Conservation (phyloP, 164 flowering plant species). For the Piper betle region DNA sequence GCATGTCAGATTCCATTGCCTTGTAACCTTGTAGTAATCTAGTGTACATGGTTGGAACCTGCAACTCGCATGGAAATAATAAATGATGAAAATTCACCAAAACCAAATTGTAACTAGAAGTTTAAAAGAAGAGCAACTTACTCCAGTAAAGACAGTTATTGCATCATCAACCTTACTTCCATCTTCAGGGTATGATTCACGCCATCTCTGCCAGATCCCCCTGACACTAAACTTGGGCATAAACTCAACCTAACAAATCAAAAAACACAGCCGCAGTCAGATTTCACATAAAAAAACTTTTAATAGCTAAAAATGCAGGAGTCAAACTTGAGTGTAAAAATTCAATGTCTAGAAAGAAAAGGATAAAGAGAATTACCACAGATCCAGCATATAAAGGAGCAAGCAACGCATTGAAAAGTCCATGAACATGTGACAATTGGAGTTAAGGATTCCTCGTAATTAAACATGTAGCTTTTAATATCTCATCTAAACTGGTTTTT, state of each 20-base stretch:
- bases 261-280: not conserved
- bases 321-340: not conserved
- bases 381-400: conserved; percentile 96
- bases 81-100: not conserved
- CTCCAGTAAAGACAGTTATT: conserved; percentile 92
- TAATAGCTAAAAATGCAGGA: too few relatives aligned
- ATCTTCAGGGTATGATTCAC: conserved; percentile 76
- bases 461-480: not conserved
- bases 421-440: conserved; percentile 72
- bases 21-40: conserved; percentile 91
- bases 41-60: conserved; percentile 98
- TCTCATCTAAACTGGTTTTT: too few relatives aligned
- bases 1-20: conserved; percentile 67
- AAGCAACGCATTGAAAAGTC: conserved; percentile 88
- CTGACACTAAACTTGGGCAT: conserved; percentile 96
- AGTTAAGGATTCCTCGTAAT: conserved; percentile 46
- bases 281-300: too few relatives aligned
- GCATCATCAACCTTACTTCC: conserved; percentile 49
- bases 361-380: conserved; percentile 31
- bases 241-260: conserved; percentile 75
- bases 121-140: conserved; percentile 25
- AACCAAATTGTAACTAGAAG: not conserved
- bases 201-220: conserved; percentile 98
- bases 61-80: not conserved
- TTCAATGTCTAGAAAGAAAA: not conserved